Conservation (phyloP, 208 protist genomes). For the Trypanosoma platydactyli region DNA sequence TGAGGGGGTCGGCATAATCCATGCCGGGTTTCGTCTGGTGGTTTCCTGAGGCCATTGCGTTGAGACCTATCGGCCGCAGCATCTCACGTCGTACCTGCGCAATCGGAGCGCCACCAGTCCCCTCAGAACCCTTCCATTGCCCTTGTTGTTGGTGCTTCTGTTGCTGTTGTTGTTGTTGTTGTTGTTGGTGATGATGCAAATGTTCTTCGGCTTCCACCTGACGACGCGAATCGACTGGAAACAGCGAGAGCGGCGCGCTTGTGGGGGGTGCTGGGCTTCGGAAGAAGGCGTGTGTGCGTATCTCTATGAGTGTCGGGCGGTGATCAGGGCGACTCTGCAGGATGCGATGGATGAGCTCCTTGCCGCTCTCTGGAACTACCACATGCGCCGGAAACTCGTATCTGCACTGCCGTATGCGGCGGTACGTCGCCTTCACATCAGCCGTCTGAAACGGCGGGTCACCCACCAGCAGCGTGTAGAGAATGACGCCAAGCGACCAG, state of each 20-base stretch:
- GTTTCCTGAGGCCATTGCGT: conserved; percentile 23
- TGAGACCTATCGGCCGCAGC: conserved; percentile 50
- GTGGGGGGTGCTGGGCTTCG: conserved; percentile 43
- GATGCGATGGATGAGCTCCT: conserved; percentile 92
- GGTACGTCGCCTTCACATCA: conserved; percentile 96
- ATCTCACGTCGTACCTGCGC: conserved; percentile 40
- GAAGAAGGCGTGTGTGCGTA: conserved; percentile 92
- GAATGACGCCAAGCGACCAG: conserved; percentile 98
- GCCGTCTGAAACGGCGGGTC: conserved; percentile 98
- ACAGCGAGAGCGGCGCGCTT: conserved; percentile 51
- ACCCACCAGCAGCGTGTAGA: conserved; percentile 97
- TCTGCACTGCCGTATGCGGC: conserved; percentile 89
- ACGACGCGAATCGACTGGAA: conserved; percentile 32
- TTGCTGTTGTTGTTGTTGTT: conserved; percentile 2
- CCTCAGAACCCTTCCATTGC: neutral
- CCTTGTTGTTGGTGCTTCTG: neutral
- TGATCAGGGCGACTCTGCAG: conserved; percentile 78
- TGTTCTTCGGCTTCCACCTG: conserved; percentile 1
- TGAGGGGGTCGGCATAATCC: conserved; percentile 2
- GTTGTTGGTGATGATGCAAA: conserved; percentile 6
- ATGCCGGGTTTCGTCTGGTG: conserved; percentile 16
- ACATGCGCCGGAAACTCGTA: conserved; percentile 93
- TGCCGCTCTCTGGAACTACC: conserved; percentile 60
- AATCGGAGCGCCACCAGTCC: conserved; percentile 8
- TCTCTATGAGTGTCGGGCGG: conserved; percentile 87